Evolutionary conservation across 2,329 filamentous ascomycete species (phyloP), one percentile per base, ranked within the genome.

Genomic region (Fusarium metavorans): DNA sequence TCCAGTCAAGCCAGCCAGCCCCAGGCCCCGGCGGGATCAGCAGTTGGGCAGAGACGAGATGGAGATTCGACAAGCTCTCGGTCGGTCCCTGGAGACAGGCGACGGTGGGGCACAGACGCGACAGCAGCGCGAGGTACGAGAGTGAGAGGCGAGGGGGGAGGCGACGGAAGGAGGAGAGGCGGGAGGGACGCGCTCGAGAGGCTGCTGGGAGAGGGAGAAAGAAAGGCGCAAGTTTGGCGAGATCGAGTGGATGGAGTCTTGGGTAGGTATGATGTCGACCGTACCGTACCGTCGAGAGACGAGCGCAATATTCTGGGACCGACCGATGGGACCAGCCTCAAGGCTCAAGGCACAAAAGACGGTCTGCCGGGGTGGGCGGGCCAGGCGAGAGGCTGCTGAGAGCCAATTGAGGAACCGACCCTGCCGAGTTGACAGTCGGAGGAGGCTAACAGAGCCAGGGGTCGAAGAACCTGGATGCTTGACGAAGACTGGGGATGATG

Each of bases 1-100:
- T 68, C 71, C 73, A 71, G 68, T 68, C 68, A 68, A 72, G 70
- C 52, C 60, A 72, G 67, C 64, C 64, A 72, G 72, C 72, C 71
- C 72, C 63, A 74, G 73, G 71, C 74, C 75, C 76, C 77, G 76
- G 73, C 68, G 70, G 74, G 77, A 79, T 79, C 77, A 79, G 76
- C 77, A 78, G 76, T 78, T 79, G 77, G 77, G 77, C 77, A 79
- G 77, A 77, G 74, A 77, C 68, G 73, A 76, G 66, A 78, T 72
- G 75, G 75, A 77, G 66, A 70, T 73, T 78, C 70, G 67, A 76
- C 73, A 75, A 76, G 76, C 75, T 79, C 72, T 74, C 70, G 64
- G 72, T 75, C 71, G 64, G 72, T 75, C 71, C 73, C 71, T 76
- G 67, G 73, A 75, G 72, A 70, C 67, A 65, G 64, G 72, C 66